Evolutionary conservation across 352 stramenopile genomes (phyloP), one percentile per base, ranked within the genome.

Genomic region (Paralagenidium karlingii): DNA sequence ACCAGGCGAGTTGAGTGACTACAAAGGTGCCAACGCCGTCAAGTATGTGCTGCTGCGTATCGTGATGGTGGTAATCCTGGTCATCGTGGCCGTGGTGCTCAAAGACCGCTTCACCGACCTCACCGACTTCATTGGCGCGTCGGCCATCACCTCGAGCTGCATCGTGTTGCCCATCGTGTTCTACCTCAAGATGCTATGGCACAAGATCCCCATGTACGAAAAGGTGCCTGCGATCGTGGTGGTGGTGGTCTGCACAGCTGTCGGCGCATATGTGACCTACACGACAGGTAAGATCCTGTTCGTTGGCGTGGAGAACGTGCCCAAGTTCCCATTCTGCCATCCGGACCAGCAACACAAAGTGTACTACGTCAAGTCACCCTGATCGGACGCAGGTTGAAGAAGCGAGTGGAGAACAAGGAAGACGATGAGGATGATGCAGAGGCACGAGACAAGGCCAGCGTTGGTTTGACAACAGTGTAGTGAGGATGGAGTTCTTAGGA

Each of bases 111-210:
- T 84, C 25, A 41, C 69, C 12, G 70, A 81, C 43, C 68, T 84
- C 24, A 60, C 59, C n/a, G 70, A 82, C 45, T 82, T 84, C 24
- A 58, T 79, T 21, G 70, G 70, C 21, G 67, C 70, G 1, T 84
- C 57, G 40, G 53, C 56, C 38, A 68, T 77, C 25, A 62, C 67
- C 13, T 53, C 77, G 36, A 60, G 58, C 33, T 84, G 67, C 51
- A 78, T 80, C 28, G 70, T 82, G 33, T 45, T 84, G 30, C 70
- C 70, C 7, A 77, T 78, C 39, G 49, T 65, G 29, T 80, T 84
- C 51, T 84, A 84, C 65, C 47, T 84, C 11, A 82, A 79, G 49
- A 58, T 68, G 38, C 61, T 77, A 43, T 80, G 66, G 65, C 37
- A 53, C 26, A 45, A 40, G n/a, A 69, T 67, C 8, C 22, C 63